Conservation (phyloP, 495 filamentous ascomycete genomes). For the Neurospora terricola region DNA sequence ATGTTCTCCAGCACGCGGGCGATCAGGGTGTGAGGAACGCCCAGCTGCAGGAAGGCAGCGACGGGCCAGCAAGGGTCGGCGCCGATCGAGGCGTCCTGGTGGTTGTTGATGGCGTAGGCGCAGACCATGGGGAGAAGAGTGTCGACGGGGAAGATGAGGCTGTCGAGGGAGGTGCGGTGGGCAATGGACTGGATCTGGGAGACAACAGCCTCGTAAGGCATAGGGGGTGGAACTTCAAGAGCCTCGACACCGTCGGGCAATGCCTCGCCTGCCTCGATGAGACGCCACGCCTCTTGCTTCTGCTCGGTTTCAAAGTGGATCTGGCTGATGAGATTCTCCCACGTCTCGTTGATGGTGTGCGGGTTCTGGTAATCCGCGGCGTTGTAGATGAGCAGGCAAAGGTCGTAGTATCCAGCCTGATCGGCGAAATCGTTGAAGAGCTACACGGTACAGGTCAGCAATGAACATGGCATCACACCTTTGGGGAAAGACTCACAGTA, state of each 20-base stretch:
- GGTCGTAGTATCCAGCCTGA: constrained; percentile 78
- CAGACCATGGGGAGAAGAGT: constrained; percentile 61
- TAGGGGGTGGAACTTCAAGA: constrained; percentile 23
- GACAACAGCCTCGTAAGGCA: constrained; percentile 71
- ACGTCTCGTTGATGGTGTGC: constrained; percentile 70
- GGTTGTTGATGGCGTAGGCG: constrained; percentile 62
- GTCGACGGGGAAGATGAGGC: constrained; percentile 62
- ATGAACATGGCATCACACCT: constrained; percentile 1
- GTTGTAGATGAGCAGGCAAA: constrained; percentile 85
- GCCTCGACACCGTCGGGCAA: constrained; percentile 5
- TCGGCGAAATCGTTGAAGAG: constrained; percentile 88
- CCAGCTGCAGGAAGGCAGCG: constrained; percentile 66
- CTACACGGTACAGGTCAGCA: constrained; percentile 36
- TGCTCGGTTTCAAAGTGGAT: constrained; percentile 53
- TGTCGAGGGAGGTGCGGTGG: constrained; percentile 59
- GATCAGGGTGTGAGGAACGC: constrained; percentile 63
- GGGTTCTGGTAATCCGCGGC: constrained; percentile 78
- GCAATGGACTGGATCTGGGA: constrained; percentile 68
- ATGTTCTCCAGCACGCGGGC: constrained; percentile 69
- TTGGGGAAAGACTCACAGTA: constrained; percentile 46
- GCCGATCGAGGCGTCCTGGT: constrained; percentile 51
- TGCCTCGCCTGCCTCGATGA: constrained; percentile 6
- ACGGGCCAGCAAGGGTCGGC: constrained; percentile 65
- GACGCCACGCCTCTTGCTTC: constrained; percentile 30
- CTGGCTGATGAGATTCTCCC: constrained; percentile 68